Evolutionary conservation across 164 flowering plant genomes (phyloP), one percentile per base, ranked within the genome.

Genomic region (Warburgia ugandensis): DNA sequence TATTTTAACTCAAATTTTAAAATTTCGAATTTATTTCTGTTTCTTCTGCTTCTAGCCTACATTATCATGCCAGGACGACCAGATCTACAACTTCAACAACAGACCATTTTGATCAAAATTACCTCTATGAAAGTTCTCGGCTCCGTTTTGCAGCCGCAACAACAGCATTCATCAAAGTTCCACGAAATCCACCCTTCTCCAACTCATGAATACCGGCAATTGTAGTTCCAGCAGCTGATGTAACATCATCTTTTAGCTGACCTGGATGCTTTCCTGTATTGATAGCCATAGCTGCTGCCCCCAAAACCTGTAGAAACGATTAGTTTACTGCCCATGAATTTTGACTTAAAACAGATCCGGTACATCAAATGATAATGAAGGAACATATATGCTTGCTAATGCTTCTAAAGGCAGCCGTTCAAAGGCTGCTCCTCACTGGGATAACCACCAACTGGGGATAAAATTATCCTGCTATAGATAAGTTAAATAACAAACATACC

Each of bases 181-280:
- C 96, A 26, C 96, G 92, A 55, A 84, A 77, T 31, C 84, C 86
- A 29, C 79, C 75, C 66, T 78, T 87, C 67, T 91, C 96, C 69
- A 91, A 43, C 63, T 84, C 98, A 29, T 78, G 89, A 59, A 91
- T 74, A 5, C 92, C 98, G 13, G 96, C 90, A 43, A 87, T 87
- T 22, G 96, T 91, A 14, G 97, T 91, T 29, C 98, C 98, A 25
- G 90, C 98, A 22, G 98, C 86, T 27, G 98, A 91, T 50, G 95
- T 65, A 35, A 91, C 96, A 41, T 79, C 92, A 61, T 87, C 96
- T 71, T 91, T 91, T 35, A 91, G 86, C 76, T 81, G 84, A 42
- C 86, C 95, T 1, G 98, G 96, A 62, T 87, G 98, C 72, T 83
- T 85, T 43, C 90, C 90, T 1, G 70, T 48, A 25, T 72, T 69